Evolutionary conservation across 768 basidiomycete species (phyloP), one percentile per base, ranked within the genome.

Genomic region (Rhodotorula paludigena): DNA sequence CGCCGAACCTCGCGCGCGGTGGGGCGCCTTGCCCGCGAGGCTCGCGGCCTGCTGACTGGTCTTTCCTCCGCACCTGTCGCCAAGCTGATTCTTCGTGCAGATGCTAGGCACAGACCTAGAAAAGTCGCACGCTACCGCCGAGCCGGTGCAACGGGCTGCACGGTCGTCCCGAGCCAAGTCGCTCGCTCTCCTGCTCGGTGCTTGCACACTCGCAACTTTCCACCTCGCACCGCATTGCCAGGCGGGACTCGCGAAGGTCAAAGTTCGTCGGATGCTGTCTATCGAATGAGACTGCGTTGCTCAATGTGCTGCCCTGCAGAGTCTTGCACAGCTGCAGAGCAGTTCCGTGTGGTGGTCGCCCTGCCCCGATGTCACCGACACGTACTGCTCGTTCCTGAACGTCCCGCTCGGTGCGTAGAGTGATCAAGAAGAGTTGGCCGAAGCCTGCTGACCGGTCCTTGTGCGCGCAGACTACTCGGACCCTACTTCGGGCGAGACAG

Each of bases 401-500:
- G 73, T 73, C 3, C 69, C 73, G 1, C 60, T 71, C 28, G 65
- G 71, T 73, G n/a, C 6, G 67, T 23, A n/a, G n/a, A n/a, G n/a
- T n/a, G n/a, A n/a, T 28, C 23, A 2, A 5, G 6, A 5, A 21
- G 3, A 8, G 47, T 20, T 35, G 11, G 38, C 36, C 35, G 9
- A 7, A 36, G 30, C 3, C 39, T 44, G 33, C 49, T 20, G 16
- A 16, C 5, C 45, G 36, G 15, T 20, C n/a, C 23, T 25, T 45
- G 4, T 20, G 3, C 10, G 16, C 5, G 15, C 52, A 64, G 63
- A 73, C 45, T 69, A 73, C 59, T 36, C 57, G 21, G 44, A 64
- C 38, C 66, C 73, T 1, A 25, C 39, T 28, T 36, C 66, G 30
- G 56, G 65, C 52, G 68, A 70, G 32, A 64, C 60, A 5, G 69